phyloP scores from a whole-genome alignment of 2,329 filamentous ascomycete species.

The Neurospora crassa region DNA sequence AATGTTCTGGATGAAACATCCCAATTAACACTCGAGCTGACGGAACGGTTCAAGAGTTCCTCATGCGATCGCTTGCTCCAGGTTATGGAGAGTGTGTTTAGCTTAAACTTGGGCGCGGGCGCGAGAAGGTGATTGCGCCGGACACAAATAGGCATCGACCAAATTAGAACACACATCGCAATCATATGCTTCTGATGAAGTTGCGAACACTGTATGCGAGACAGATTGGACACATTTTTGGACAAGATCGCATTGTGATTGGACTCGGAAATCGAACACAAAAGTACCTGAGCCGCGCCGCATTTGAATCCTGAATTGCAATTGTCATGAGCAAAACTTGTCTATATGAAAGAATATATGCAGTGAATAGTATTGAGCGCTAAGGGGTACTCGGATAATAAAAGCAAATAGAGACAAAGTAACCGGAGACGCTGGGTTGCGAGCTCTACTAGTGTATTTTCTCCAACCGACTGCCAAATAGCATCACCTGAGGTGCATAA shows the following conservation, averaged over 20 bases:
- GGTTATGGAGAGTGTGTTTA: not conserved
- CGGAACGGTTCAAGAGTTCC: not conserved
- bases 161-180: not conserved
- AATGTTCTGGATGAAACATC: too few species aligned
- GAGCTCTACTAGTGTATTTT: not conserved
- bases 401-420: not conserved
- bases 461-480: not conserved
- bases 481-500: slow-evolving; percentile 64
- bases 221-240: too few species aligned
- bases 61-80: not conserved
- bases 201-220: not conserved
- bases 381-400: not conserved
- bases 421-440: not conserved
- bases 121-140: not conserved
- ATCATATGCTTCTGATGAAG: not conserved
- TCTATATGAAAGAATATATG: not conserved
- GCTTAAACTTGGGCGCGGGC: not conserved
- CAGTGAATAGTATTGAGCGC: not conserved
- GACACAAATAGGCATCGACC: not conserved
- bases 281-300: not conserved
- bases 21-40: not conserved
- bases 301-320: not conserved
- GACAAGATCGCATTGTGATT: not conserved
- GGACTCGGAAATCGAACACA: not conserved
- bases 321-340: not conserved